Evolutionary conservation across 108 stramenopile species (phyloP).

Genomic region (Fistulifera solaris): DNA sequence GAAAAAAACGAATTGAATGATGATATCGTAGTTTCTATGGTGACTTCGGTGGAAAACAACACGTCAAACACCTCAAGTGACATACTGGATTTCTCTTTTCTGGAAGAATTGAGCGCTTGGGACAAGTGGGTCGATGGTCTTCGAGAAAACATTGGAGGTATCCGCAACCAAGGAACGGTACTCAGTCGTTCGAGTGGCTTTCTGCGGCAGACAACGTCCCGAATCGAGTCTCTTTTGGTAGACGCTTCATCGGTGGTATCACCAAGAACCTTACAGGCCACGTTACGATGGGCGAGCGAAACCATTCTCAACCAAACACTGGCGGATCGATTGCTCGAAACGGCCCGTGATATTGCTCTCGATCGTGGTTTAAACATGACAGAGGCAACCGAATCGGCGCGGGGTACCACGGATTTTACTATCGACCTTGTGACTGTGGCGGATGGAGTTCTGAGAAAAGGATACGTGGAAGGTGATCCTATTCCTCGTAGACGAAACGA

Average conservation of each 20-base stretch:
- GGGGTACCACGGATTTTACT: conserved; percentile 50
- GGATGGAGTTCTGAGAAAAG: conserved; percentile 33
- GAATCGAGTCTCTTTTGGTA: conserved; percentile 28
- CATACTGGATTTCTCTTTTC: neutral
- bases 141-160: conserved; percentile 2
- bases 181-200: neutral
- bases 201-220: conserved; percentile 31
- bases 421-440: conserved; percentile 38
- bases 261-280: conserved; percentile 27
- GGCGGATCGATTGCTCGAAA: conserved; percentile 26
- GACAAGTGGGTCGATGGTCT: neutral
- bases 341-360: conserved; percentile 13
- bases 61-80: neutral
- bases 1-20: neutral
- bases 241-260: conserved; percentile 33
- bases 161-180: neutral
- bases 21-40: neutral
- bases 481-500: neutral
- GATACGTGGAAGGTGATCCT: conserved; percentile 15
- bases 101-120: neutral
- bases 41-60: neutral
- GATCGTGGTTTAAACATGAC: conserved; percentile 24
- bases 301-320: conserved; percentile 17
- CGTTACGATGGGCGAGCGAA: conserved; percentile 35
- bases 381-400: conserved; percentile 39